A percentile compares a stretch with the other conserved stretches of the same genome.
These are phyloP conservation scores for Saccharomyces kudriavzevii DNA, from an alignment of 805 yeast genomes.

Conservation along the genomic window DNA sequence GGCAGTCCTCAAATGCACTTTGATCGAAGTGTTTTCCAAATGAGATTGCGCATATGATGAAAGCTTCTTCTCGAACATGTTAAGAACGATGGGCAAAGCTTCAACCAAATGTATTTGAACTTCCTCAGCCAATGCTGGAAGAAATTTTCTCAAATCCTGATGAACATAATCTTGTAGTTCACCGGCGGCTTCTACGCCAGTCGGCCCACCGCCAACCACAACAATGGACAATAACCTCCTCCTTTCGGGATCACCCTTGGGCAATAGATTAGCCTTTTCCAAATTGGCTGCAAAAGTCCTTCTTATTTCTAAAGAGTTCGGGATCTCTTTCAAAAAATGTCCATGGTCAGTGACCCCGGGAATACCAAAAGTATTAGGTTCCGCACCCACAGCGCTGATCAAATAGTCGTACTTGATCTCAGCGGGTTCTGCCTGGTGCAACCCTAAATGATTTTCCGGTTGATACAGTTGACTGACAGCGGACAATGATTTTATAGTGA, in stretches of 20 bases:
- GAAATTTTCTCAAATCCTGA: slow-evolving; percentile 80
- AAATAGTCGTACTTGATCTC: slow-evolving; percentile 68
- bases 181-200: slow-evolving; percentile 96
- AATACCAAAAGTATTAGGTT: slow-evolving; percentile 86
- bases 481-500: slow-evolving; percentile 47
- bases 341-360: slow-evolving; percentile 86
- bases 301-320: slow-evolving; percentile 78
- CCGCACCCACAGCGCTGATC: slow-evolving; percentile 88
- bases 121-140: slow-evolving; percentile 80
- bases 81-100: slow-evolving; percentile 81
- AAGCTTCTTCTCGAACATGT: slow-evolving; percentile 39
- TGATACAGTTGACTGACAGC: slow-evolving; percentile 25
- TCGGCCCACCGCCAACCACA: slow-evolving; percentile 97
- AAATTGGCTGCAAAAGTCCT: slow-evolving; percentile 74
- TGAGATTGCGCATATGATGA: slow-evolving; percentile 39
- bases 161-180: slow-evolving; percentile 91
- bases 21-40: slow-evolving; percentile 47
- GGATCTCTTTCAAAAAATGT: slow-evolving; percentile 79
- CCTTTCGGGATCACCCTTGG: slow-evolving; percentile 71
- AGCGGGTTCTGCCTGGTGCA: slow-evolving; percentile 35
- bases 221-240: slow-evolving; percentile 78
- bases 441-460: slow-evolving; percentile 30
- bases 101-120: slow-evolving; percentile 80
- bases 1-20: slow-evolving; percentile 77
- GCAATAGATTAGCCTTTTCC: slow-evolving; percentile 81